These are phyloP conservation scores for Murraya paniculata DNA, from an alignment of 345 rosid species.

Conservation along the genomic window DNA sequence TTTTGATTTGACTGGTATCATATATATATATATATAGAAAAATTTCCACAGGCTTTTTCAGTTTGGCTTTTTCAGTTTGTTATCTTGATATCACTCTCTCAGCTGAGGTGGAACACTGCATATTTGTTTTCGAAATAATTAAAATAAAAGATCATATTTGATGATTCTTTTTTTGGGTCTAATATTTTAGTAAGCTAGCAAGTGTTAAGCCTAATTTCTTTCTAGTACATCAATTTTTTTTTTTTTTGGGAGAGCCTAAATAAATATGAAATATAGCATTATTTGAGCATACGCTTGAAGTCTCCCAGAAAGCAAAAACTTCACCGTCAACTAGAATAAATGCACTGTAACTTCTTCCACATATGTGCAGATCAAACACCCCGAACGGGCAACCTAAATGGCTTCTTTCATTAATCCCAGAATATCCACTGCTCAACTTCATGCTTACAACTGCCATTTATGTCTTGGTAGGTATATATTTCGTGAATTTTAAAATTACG, in stretches of 20 bases:
- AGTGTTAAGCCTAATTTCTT: too few relatives aligned
- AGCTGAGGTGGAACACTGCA: too few relatives aligned
- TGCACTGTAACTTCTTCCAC: conserved; percentile 1
- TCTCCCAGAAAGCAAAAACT: background rate
- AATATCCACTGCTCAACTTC: conserved; percentile 86
- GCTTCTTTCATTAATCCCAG: conserved; percentile 91
- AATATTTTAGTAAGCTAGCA: background rate
- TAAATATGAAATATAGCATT: background rate
- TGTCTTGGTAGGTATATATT: conserved; percentile 52
- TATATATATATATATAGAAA: background rate
- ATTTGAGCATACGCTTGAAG: background rate
- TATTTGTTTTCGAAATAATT: background rate
- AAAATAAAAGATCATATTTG: background rate
- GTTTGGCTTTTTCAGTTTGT: background rate
- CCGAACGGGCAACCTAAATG: conserved; percentile 98
- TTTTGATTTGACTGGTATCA: background rate
- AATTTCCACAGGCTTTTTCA: background rate
- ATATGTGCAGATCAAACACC: conserved; percentile 59
- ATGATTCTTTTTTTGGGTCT: background rate
- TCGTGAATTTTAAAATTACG: background rate
- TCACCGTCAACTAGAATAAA: background rate
- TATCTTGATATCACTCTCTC: background rate
- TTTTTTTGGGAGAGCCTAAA: background rate
- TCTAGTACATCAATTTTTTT: too few relatives aligned
- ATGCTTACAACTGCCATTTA: conserved; percentile 93